These are phyloP conservation scores for Peronospora farinosa DNA, from an alignment of 352 stramenopile genomes.

Conservation along the genomic window DNA sequence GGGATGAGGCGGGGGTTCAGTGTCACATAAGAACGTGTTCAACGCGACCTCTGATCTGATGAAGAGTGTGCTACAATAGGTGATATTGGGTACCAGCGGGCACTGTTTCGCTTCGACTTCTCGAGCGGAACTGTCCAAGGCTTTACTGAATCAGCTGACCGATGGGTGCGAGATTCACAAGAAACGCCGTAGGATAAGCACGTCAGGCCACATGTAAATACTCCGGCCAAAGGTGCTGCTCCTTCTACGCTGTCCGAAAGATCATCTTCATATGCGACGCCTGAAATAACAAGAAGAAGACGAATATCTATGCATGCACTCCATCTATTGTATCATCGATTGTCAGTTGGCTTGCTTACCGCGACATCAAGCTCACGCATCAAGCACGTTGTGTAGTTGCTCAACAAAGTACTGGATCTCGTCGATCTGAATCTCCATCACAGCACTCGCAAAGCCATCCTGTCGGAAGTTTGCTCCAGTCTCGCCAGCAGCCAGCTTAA, in stretches of 20 bases:
- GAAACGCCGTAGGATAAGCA: conserved; percentile 10
- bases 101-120: too few relatives aligned
- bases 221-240: conserved; percentile 5
- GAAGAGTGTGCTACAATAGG: too few relatives aligned
- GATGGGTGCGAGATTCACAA: conserved; percentile 13
- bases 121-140: too few relatives aligned
- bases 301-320: not conserved
- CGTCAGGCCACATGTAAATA: too few relatives aligned
- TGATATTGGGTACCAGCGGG: too few relatives aligned
- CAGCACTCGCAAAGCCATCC: conserved; percentile 93
- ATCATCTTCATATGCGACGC: not conserved
- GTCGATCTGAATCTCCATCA: conserved; percentile 92
- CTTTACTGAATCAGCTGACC: too few relatives aligned
- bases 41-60: too few relatives aligned
- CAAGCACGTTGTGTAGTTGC: conserved; percentile 89
- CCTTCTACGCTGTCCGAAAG: conserved; percentile 16
- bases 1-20: too few relatives aligned
- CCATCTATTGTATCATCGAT: conserved; percentile 9
- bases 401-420: conserved; percentile 95
- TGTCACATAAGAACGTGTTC: too few relatives aligned
- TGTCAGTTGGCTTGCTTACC: conserved; percentile 13
- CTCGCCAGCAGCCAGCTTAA: conserved; percentile 89
- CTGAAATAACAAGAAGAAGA: conserved; percentile 3
- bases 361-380: conserved; percentile 45
- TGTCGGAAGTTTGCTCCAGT: conserved; percentile 90